phyloP scores from a whole-genome alignment of 495 filamentous ascomycete genomes.

The Penicillium crystallinum region DNA sequence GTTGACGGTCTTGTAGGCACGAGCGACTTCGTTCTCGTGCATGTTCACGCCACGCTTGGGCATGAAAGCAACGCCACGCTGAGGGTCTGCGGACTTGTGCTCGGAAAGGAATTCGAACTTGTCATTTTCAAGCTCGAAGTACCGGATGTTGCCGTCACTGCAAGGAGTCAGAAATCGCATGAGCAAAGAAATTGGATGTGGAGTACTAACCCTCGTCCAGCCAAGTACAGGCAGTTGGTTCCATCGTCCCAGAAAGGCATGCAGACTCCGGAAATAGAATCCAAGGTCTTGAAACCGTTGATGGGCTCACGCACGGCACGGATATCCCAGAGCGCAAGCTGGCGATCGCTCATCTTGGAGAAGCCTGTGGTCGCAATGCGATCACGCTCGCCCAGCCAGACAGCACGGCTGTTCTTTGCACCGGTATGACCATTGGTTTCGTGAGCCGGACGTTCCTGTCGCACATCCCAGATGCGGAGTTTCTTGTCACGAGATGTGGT shows the following conservation, averaged over 20 bases:
- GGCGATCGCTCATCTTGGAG: slow-evolving; percentile 95
- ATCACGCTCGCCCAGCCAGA: slow-evolving; percentile 96
- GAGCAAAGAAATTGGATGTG: too few species aligned
- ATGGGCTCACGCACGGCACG: slow-evolving; percentile 73
- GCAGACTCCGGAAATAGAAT: slow-evolving; percentile 94
- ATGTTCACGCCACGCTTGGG: slow-evolving; percentile 93
- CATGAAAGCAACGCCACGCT: slow-evolving; percentile 90
- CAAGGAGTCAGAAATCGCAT: slow-evolving; percentile 13
- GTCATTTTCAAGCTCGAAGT: slow-evolving; percentile 95
- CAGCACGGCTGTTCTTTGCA: slow-evolving; percentile 92
- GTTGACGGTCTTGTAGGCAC: slow-evolving; percentile 94
- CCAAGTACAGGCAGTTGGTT: slow-evolving; percentile 86
- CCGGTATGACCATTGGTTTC: slow-evolving; percentile 82
- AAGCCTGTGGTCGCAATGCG: slow-evolving; percentile 94
- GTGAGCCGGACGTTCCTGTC: slow-evolving; percentile 82
- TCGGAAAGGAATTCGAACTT: slow-evolving; percentile 95
- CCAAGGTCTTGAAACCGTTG: slow-evolving; percentile 79
- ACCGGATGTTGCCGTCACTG: slow-evolving; percentile 97
- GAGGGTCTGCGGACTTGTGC: slow-evolving; percentile 91
- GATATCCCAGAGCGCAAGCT: slow-evolving; percentile 93
- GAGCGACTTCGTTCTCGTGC: slow-evolving; percentile 93
- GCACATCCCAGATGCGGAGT: slow-evolving; percentile 91
- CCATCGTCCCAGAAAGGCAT: slow-evolving; percentile 99
- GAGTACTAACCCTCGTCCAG: slow-evolving; percentile 81
- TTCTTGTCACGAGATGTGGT: slow-evolving; percentile 98